phyloP scores from a whole-genome alignment of 176 grass and related monocot genomes.

The Carex kokanica region DNA sequence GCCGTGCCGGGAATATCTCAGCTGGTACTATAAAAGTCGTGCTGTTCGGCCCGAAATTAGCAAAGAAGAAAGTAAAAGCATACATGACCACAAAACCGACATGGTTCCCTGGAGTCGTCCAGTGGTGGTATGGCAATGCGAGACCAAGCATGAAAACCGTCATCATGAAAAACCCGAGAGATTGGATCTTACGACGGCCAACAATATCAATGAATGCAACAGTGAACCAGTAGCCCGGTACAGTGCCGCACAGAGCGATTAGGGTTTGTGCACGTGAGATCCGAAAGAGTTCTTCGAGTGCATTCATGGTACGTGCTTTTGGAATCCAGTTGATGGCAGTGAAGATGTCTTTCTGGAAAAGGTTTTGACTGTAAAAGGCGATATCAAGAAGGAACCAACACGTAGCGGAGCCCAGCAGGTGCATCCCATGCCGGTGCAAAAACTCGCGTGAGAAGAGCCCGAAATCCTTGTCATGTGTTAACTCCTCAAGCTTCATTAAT shows the following conservation, averaged over 20 bases:
- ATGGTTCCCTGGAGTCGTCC: constrained; percentile 43
- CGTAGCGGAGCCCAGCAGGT: constrained; percentile 37
- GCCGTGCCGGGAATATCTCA: constrained; percentile 63
- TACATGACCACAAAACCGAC: constrained; percentile 52
- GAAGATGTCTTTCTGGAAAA: constrained; percentile 85
- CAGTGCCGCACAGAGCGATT: constrained; percentile 61
- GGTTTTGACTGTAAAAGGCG: constrained; percentile 84
- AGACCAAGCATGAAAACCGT: constrained; percentile 42
- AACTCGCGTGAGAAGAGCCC: constrained; percentile 51
- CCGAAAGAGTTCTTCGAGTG: constrained; percentile 47
- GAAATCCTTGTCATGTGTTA: background rate
- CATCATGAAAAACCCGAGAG: constrained; percentile 45
- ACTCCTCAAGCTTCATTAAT: constrained; percentile 17
- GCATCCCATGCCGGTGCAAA: constrained; percentile 40
- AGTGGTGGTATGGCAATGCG: constrained; percentile 49
- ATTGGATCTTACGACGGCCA: constrained; percentile 46
- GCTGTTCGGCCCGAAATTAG: constrained; percentile 33
- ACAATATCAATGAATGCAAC: constrained; percentile 46
- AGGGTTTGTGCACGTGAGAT: constrained; percentile 61
- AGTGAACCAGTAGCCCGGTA: constrained; percentile 71
- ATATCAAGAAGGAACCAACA: constrained; percentile 72
- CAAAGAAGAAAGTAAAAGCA: constrained; percentile 31
- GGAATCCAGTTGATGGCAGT: constrained; percentile 48
- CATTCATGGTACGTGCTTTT: constrained; percentile 42
- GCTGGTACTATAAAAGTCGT: constrained; percentile 67